Percentiles rank a stretch among this genome's conserved stretches.
Evolutionary conservation across 1,284 basidiomycete genomes (phyloP).

Genomic region (Cutaneotrichosporon curvatum): DNA sequence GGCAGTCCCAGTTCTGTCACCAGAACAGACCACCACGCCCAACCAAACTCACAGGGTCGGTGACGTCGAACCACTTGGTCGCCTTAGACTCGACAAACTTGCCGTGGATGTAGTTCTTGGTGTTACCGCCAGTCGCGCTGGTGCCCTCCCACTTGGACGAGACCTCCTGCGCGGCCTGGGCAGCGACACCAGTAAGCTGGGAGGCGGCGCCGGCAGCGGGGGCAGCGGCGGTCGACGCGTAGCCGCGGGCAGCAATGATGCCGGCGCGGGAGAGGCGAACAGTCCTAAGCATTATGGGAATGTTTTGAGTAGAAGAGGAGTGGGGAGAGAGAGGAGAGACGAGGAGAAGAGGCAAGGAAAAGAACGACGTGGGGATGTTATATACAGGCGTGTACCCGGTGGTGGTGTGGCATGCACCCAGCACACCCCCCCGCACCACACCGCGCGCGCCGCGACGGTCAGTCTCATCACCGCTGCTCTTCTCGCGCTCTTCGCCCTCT

Average conservation of each 20-base stretch:
- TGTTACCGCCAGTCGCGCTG: slow-evolving; percentile 67
- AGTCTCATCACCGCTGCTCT: too few relatives aligned
- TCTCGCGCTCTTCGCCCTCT: too few relatives aligned
- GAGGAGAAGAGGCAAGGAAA: neutral
- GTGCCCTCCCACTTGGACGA: slow-evolving; percentile 67
- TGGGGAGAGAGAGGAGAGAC: neutral
- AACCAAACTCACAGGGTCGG: slow-evolving; percentile 66
- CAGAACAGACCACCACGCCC: too few relatives aligned
- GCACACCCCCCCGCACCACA: too few relatives aligned
- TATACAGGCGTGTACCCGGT: too few relatives aligned
- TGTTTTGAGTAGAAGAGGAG: slow-evolving; percentile 1
- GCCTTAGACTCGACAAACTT: slow-evolving; percentile 71
- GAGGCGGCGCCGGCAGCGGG: slow-evolving; percentile 7
- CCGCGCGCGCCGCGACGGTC: too few relatives aligned
- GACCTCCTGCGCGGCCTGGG: slow-evolving; percentile 35
- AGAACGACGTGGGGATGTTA: neutral
- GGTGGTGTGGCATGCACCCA: too few relatives aligned
- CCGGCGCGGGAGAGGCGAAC: slow-evolving; percentile 3
- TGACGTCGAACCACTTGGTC: slow-evolving; percentile 70
- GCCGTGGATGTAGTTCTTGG: slow-evolving; percentile 84
- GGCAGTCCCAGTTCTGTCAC: too few relatives aligned
- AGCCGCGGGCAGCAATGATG: slow-evolving; percentile 18
- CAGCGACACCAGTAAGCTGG: slow-evolving; percentile 28
- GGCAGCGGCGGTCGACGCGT: slow-evolving; percentile 24
- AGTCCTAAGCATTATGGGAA: slow-evolving; percentile 16